Evolutionary conservation across 2,329 filamentous ascomycete genomes (phyloP).

Genomic region (Sporothrix phasma): DNA sequence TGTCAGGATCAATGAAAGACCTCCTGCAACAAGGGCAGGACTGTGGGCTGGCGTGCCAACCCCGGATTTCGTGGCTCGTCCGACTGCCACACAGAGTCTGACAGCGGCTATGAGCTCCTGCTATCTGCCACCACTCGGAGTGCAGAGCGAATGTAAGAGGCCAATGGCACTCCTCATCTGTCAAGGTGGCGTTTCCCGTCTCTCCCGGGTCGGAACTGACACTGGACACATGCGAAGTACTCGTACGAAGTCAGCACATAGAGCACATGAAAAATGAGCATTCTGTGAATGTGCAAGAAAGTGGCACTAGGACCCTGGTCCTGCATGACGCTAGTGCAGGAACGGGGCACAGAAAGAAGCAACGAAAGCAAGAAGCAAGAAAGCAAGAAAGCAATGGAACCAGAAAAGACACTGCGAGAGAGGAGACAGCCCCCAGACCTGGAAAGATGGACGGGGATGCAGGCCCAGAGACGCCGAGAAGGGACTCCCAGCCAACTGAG

Average conservation of each 20-base stretch:
- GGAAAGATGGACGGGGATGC: too few relatives aligned
- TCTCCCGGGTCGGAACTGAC: neutral
- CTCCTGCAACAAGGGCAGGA: neutral
- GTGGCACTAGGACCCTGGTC: conserved; percentile 2
- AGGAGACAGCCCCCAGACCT: too few relatives aligned
- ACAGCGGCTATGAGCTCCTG: neutral
- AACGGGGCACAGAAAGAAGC: conserved; percentile 9
- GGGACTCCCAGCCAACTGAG: neutral
- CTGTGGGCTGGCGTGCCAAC: neutral
- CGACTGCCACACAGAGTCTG: neutral
- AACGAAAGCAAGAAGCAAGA: too few relatives aligned
- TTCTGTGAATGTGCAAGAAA: neutral
- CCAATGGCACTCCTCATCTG: neutral
- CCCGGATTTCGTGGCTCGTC: neutral
- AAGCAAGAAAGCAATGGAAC: neutral
- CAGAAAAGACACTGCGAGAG: neutral
- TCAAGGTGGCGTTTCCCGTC: neutral
- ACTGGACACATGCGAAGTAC: too few relatives aligned
- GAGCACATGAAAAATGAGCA: conserved; percentile 2
- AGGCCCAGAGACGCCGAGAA: neutral
- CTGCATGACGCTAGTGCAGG: conserved; percentile 16
- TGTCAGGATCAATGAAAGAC: too few relatives aligned
- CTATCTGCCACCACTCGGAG: too few relatives aligned
- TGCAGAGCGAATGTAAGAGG: too few relatives aligned
- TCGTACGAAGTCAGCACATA: too few relatives aligned